phyloP scores from a whole-genome alignment of 148 eudicot species.

The Beta vulgaris region DNA sequence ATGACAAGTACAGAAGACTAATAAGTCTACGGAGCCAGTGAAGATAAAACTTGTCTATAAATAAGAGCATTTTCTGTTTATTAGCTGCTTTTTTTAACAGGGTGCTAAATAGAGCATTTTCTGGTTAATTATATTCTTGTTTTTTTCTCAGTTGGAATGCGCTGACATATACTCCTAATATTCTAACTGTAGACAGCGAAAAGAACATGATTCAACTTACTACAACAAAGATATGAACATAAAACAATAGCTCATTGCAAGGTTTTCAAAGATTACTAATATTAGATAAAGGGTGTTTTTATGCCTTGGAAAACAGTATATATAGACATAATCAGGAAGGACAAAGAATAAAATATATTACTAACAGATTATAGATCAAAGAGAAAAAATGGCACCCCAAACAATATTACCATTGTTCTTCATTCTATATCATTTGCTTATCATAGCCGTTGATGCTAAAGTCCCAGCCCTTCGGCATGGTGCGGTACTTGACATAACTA shows the following conservation, averaged over 20 bases:
- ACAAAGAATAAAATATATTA: neutral
- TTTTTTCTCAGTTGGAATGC: neutral
- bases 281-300: neutral
- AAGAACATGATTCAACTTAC: slow-evolving; percentile 3
- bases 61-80: neutral
- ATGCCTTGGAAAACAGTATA: neutral
- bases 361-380: neutral
- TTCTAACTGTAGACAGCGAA: neutral
- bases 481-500: slow-evolving; percentile 21
- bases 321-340: neutral
- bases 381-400: slow-evolving; percentile 20
- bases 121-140: neutral
- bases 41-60: neutral
- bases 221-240: neutral
- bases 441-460: neutral
- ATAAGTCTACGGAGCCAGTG: too few relatives aligned
- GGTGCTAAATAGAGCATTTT: neutral
- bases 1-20: neutral
- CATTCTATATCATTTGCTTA: slow-evolving; percentile 4
- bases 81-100: neutral
- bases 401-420: slow-evolving; percentile 14
- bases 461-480: neutral
- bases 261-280: neutral
- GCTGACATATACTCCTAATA: neutral
- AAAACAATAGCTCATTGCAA: neutral